phyloP scores from a whole-genome alignment of 306 rosid genomes.

The Spatholobus suberectus region DNA sequence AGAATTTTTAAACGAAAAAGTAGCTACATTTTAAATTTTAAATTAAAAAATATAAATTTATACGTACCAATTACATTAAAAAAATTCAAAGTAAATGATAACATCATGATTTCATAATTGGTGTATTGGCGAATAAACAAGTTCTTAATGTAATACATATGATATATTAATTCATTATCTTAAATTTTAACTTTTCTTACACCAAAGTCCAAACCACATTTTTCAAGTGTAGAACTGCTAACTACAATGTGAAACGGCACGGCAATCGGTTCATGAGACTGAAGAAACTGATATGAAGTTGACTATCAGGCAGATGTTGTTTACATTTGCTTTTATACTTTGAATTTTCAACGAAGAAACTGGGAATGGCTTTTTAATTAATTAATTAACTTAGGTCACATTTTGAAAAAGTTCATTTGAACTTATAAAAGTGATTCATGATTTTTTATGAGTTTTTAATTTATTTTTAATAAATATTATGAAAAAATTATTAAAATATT shows the following conservation, averaged over 20 bases:
- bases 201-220: conserved; percentile 24
- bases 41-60: too few species aligned
- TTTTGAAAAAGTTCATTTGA: neutral
- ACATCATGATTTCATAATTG: too few species aligned
- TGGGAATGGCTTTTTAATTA: too few species aligned
- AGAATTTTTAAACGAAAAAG: too few species aligned
- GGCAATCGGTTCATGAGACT: neutral
- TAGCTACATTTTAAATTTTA: too few species aligned
- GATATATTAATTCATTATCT: neutral
- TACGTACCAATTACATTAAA: too few species aligned
- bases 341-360: conserved; percentile 22
- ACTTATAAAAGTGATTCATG: neutral
- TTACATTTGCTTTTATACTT: neutral
- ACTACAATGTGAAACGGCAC: neutral
- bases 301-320: neutral
- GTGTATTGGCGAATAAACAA: too few species aligned
- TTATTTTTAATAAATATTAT: neutral
- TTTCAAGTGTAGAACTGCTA: conserved; percentile 14
- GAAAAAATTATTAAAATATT: neutral
- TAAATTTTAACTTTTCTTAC: neutral
- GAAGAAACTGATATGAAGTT: neutral
- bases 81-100: too few species aligned
- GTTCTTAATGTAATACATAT: too few species aligned
- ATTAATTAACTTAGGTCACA: neutral
- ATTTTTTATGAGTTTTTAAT: neutral